A percentile compares a stretch with the other conserved stretches of the same genome.
Conservation (phyloP, 768 basidiomycete species). For the Cyathus striatus region DNA sequence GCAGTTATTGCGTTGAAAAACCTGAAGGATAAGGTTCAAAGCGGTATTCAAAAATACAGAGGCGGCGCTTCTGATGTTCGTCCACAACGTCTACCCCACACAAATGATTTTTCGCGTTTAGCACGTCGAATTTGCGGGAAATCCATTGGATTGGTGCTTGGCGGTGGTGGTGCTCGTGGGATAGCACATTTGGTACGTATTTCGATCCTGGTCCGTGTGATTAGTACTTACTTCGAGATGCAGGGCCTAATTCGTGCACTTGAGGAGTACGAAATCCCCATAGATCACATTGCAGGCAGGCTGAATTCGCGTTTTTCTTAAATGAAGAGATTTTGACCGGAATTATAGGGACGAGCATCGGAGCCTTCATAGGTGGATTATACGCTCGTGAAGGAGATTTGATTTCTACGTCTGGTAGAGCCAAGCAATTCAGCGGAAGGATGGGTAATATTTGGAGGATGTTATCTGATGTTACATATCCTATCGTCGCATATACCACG, state of each 20-base stretch:
- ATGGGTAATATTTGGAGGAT: slow-evolving; percentile 96
- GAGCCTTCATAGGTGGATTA: slow-evolving; percentile 86
- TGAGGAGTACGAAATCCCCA: slow-evolving; percentile 88
- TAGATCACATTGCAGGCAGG: slow-evolving; percentile 86
- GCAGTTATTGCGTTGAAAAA: slow-evolving; percentile 87
- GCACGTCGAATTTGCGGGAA: slow-evolving; percentile 90
- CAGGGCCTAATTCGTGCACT: slow-evolving; percentile 91
- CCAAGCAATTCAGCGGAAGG: slow-evolving; percentile 87
- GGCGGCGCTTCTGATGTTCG: slow-evolving; percentile 54
- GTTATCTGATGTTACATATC: slow-evolving; percentile 89
- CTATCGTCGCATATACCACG: slow-evolving; percentile 89
- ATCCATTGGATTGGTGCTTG: slow-evolving; percentile 90
- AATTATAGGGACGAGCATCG: slow-evolving; percentile 79
- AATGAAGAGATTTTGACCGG: neutral
- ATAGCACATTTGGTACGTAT: slow-evolving; percentile 35
- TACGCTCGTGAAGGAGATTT: slow-evolving; percentile 95
- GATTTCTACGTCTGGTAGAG: slow-evolving; percentile 75
- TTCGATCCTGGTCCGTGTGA: neutral
- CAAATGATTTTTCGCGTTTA: slow-evolving; percentile 88
- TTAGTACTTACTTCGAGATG: slow-evolving; percentile 5
- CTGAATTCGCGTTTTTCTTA: neutral
- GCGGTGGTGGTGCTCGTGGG: slow-evolving; percentile 94
- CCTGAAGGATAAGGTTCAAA: slow-evolving; percentile 89
- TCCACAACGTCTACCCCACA: slow-evolving; percentile 74
- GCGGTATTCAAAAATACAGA: slow-evolving; percentile 83